These are phyloP conservation scores for Rheum nobile DNA, from an alignment of 148 eudicot genomes.

Conservation along the genomic window DNA sequence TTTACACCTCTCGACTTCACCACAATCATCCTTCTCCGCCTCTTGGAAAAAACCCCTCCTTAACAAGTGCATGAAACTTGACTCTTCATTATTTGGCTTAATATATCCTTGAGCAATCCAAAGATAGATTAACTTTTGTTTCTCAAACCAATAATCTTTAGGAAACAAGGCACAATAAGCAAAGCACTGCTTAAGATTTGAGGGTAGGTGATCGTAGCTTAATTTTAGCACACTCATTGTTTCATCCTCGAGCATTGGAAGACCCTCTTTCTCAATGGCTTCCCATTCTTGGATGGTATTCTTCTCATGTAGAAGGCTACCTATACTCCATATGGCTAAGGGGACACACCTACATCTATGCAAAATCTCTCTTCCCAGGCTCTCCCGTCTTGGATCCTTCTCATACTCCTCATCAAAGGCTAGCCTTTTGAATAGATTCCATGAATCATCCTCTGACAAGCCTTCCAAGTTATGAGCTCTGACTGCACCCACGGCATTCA, in stretches of 20 bases:
- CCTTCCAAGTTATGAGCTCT: conserved; percentile 7
- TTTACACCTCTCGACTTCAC: conserved; percentile 8
- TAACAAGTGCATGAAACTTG: conserved; percentile 16
- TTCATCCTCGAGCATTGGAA: conserved; percentile 8
- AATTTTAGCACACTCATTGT: conserved; percentile 10
- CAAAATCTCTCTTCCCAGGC: conserved; percentile 18
- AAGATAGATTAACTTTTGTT: conserved; percentile 10
- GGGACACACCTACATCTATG: conserved; percentile 20
- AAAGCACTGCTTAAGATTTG: conserved; percentile 28
- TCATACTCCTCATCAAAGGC: not conserved
- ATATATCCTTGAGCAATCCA: conserved; percentile 22
- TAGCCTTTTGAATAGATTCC: conserved; percentile 16
- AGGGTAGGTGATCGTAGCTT: conserved; percentile 24
- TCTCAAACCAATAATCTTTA: conserved; percentile 11
- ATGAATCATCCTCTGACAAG: conserved; percentile 15
- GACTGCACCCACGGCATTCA: not conserved
- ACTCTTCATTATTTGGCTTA: conserved; percentile 3
- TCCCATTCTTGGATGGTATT: conserved; percentile 13
- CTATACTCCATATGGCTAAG: conserved; percentile 16
- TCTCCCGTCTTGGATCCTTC: not conserved
- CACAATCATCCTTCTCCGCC: not conserved
- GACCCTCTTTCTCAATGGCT: conserved; percentile 1
- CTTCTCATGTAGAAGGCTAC: conserved; percentile 10
- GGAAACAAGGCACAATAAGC: conserved; percentile 34
- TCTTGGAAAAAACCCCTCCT: conserved; percentile 27